phyloP scores from a whole-genome alignment of 495 filamentous ascomycete genomes.

The Amniculicola lignicola region DNA sequence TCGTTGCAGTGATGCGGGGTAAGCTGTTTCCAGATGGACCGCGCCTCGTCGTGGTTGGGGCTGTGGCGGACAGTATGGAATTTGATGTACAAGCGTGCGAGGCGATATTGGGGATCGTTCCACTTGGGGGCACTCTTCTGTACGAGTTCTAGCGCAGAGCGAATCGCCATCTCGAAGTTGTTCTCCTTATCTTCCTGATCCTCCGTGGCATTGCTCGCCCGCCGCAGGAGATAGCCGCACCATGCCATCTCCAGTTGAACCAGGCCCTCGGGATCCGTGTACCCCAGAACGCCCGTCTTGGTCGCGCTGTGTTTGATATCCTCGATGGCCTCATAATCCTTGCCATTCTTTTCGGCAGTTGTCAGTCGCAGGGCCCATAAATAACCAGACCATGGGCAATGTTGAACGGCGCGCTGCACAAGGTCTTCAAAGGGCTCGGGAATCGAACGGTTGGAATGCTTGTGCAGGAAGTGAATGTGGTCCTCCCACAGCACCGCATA shows the following conservation, averaged over 20 bases:
- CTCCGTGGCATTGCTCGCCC: constrained; percentile 66
- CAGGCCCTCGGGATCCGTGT: constrained; percentile 74
- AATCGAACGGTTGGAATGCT: constrained; percentile 42
- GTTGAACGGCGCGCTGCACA: constrained; percentile 72
- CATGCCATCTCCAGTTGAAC: constrained; percentile 86
- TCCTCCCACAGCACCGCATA: constrained; percentile 76
- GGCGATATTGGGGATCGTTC: constrained; percentile 77
- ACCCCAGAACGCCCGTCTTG: constrained; percentile 70
- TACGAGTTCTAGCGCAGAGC: constrained; percentile 78
- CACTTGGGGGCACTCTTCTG: constrained; percentile 72
- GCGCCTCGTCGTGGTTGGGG: constrained; percentile 62
- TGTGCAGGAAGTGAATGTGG: constrained; percentile 68
- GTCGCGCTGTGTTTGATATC: constrained; percentile 90
- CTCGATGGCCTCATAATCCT: constrained; percentile 74
- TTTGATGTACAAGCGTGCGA: constrained; percentile 89
- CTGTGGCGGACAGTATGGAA: constrained; percentile 76
- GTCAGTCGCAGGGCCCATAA: constrained; percentile 89
- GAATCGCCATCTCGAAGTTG: constrained; percentile 84
- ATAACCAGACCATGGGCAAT: constrained; percentile 87
- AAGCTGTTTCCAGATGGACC: constrained; percentile 71
- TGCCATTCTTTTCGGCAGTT: constrained; percentile 69
- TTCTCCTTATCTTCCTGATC: constrained; percentile 84
- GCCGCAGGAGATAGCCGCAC: constrained; percentile 86
- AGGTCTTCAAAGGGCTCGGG: constrained; percentile 47
- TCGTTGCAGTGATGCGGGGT: constrained; percentile 64